These are phyloP conservation scores for Venturia asperata DNA, from an alignment of 2,329 filamentous ascomycete genomes.

Conservation along the genomic window DNA sequence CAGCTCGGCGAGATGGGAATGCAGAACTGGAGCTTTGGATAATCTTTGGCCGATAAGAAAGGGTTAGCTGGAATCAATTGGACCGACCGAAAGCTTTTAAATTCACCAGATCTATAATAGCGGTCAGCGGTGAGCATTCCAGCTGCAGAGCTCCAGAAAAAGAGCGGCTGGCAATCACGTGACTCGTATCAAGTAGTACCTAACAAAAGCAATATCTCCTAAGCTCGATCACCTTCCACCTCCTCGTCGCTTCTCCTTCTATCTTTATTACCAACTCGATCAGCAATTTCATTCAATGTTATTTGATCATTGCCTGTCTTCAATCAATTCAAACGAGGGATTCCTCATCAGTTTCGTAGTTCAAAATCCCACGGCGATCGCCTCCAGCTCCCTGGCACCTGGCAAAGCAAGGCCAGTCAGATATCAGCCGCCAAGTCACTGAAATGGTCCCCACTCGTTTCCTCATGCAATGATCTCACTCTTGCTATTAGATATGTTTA, in stretches of 20 bases:
- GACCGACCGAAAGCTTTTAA: not conserved
- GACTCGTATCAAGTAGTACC: not conserved
- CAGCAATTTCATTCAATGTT: not conserved
- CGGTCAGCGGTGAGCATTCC: not conserved
- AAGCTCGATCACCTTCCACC: not conserved
- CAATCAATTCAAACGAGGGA: not conserved
- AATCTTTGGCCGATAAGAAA: not conserved
- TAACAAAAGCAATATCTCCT: not conserved
- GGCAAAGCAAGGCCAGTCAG: constrained; percentile 22
- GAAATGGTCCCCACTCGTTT: too few relatives aligned
- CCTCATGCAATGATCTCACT: too few relatives aligned
- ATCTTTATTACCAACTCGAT: not conserved
- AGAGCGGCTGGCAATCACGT: constrained; percentile 6
- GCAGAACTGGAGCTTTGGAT: not conserved
- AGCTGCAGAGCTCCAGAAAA: not conserved
- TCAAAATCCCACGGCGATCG: too few relatives aligned
- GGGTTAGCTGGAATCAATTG: not conserved
- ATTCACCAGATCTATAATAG: not conserved
- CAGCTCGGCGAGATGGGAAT: not conserved
- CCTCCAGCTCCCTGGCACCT: too few relatives aligned
- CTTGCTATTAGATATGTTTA: not conserved
- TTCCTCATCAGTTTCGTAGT: too few relatives aligned
- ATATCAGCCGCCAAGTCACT: constrained; percentile 25
- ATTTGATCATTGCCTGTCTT: too few relatives aligned
- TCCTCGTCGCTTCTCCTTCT: not conserved